Conservation (phyloP, 495 filamentous ascomycete species). For the Penicillium cosmopolitanum region DNA sequence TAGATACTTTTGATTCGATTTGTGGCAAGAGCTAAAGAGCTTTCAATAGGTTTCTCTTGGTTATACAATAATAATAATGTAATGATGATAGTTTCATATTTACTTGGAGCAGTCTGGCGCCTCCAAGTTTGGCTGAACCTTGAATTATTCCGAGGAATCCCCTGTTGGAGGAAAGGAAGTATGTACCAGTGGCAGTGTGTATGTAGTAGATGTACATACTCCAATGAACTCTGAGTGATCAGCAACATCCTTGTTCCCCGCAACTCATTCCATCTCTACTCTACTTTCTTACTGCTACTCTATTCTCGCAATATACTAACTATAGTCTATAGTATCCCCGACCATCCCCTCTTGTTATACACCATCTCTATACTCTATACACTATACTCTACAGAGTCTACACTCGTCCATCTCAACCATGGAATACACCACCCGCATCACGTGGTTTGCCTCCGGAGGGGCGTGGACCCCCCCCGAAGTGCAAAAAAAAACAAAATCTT, state of each 20-base stretch:
- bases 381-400: not conserved
- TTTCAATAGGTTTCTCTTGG: not conserved
- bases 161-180: not conserved
- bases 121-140: not conserved
- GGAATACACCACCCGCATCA: slow-evolving; percentile 4
- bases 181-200: too few relatives aligned
- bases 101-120: not conserved
- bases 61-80: too few relatives aligned
- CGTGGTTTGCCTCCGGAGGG: slow-evolving; percentile 5
- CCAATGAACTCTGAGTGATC: not conserved
- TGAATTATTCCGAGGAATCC: not conserved
- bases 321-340: too few relatives aligned
- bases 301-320: not conserved
- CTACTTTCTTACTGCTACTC: too few relatives aligned
- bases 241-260: not conserved
- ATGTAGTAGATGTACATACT: not conserved
- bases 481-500: not conserved
- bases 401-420: not conserved
- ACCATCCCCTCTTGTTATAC: not conserved
- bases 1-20: slow-evolving; percentile 23
- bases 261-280: not conserved
- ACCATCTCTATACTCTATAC: not conserved
- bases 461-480: slow-evolving; percentile 3
- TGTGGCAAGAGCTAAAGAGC: slow-evolving; percentile 11
- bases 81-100: not conserved